These are phyloP conservation scores for Ophiorrhiza pumila DNA, from an alignment of 257 asterid genomes.

Conservation along the genomic window DNA sequence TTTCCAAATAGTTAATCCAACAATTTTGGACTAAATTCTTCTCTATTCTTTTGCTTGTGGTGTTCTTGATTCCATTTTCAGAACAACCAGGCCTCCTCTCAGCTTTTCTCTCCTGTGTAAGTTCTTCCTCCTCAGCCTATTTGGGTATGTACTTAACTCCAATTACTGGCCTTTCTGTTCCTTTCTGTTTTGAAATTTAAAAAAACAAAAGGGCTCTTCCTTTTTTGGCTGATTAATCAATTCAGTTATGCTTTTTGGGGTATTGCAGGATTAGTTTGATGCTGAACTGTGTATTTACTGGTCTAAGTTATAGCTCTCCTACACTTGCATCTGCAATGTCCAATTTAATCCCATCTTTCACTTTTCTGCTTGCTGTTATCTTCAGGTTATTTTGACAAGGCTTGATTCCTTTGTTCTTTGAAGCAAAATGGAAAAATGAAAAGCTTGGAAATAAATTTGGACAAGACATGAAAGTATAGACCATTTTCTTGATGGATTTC, in stretches of 20 bases:
- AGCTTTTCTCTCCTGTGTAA: slow-evolving; percentile 14
- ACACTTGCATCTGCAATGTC: slow-evolving; percentile 39
- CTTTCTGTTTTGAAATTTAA: background rate
- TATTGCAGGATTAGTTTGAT: slow-evolving; percentile 25
- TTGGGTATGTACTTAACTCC: slow-evolving; percentile 28
- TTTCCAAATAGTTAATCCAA: background rate
- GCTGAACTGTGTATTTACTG: slow-evolving; percentile 29
- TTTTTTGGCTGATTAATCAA: background rate
- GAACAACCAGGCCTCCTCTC: slow-evolving; percentile 30
- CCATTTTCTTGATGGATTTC: background rate
- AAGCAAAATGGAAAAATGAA: too few relatives aligned
- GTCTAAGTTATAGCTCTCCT: slow-evolving; percentile 35
- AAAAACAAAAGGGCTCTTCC: background rate
- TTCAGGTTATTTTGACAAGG: too few relatives aligned
- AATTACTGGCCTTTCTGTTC: background rate
- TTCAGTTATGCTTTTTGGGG: background rate
- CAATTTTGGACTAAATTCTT: background rate
- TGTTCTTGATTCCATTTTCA: slow-evolving; percentile 16
- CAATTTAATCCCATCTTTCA: slow-evolving; percentile 38
- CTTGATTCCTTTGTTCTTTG: too few relatives aligned
- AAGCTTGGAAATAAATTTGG: too few relatives aligned
- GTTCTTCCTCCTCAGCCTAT: slow-evolving; percentile 29
- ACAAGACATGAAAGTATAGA: too few relatives aligned
- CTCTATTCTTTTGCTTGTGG: too few relatives aligned
- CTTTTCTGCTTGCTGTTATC: slow-evolving; percentile 43